phyloP scores from a whole-genome alignment of 768 basidiomycete genomes.

The Cantharellus anzutake region DNA sequence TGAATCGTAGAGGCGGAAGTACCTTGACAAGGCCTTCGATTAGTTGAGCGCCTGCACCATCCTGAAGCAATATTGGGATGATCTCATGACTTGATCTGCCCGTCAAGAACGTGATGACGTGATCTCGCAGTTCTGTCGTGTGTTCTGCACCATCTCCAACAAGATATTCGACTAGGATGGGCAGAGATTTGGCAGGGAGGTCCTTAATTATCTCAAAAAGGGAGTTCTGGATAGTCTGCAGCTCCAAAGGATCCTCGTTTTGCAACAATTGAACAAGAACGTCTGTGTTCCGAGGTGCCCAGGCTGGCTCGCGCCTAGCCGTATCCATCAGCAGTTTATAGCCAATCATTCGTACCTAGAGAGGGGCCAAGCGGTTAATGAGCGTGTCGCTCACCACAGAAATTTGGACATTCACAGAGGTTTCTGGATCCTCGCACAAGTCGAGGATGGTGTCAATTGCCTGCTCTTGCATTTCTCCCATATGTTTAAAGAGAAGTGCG shows the following conservation, averaged over 20 bases:
- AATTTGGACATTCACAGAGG: constrained; percentile 21
- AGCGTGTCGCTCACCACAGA: neutral
- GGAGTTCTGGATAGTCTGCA: constrained; percentile 38
- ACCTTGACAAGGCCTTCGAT: neutral
- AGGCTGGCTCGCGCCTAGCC: constrained; percentile 30
- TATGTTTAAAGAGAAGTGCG: constrained; percentile 39
- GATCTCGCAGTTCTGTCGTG: neutral
- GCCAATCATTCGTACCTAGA: constrained; percentile 48
- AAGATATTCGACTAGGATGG: constrained; percentile 47
- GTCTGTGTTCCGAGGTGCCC: constrained; percentile 53
- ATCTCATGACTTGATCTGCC: neutral
- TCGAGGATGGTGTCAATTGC: constrained; percentile 66
- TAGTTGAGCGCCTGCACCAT: neutral
- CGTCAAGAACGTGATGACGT: neutral
- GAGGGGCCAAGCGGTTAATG: neutral
- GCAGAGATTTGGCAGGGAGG: constrained; percentile 38
- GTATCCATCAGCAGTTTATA: constrained; percentile 40
- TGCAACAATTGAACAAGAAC: constrained; percentile 59
- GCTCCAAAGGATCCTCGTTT: constrained; percentile 52
- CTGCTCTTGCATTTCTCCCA: constrained; percentile 52
- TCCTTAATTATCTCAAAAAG: constrained; percentile 43
- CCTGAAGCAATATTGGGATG: neutral
- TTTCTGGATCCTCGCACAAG: constrained; percentile 48
- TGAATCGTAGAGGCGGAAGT: neutral
- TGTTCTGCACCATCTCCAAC: neutral